Evolutionary conservation across 2,329 filamentous ascomycete genomes (phyloP).

Genomic region (Pseudofabraea citricarpa): DNA sequence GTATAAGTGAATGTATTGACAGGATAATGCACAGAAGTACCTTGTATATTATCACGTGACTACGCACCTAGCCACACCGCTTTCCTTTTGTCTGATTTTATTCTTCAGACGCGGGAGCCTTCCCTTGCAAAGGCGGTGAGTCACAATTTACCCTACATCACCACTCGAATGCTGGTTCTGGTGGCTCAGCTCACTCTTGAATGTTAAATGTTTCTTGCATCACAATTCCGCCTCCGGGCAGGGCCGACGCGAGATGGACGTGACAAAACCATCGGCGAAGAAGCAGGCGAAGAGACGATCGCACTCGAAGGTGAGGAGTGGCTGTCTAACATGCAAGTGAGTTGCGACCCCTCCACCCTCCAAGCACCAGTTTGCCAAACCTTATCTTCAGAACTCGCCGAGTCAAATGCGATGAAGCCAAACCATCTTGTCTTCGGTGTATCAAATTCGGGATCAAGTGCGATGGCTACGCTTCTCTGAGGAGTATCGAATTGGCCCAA

Average conservation of each 20-base stretch:
- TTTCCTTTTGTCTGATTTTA: too few species aligned
- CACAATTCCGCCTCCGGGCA: not conserved
- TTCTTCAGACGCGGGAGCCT: too few species aligned
- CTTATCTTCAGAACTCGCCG: constrained; percentile 2
- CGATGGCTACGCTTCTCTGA: constrained; percentile 9
- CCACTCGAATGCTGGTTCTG: too few species aligned
- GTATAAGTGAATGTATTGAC: too few species aligned
- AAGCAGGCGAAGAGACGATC: not conserved
- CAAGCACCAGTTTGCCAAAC: not conserved
- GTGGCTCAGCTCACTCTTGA: not conserved
- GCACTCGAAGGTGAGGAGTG: constrained; percentile 2
- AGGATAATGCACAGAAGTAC: too few species aligned
- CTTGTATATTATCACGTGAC: too few species aligned
- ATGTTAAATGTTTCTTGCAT: not conserved
- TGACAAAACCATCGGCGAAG: not conserved
- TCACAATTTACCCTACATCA: too few species aligned
- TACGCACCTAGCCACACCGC: too few species aligned
- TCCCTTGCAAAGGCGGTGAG: too few species aligned
- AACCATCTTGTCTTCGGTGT: constrained; percentile 7
- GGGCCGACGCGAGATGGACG: not conserved
- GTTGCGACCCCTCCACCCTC: not conserved
- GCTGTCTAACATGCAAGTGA: constrained; percentile 8
- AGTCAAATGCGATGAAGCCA: constrained; percentile 7
- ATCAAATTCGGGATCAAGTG: constrained; percentile 5
- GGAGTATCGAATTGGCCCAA: not conserved